phyloP scores from a whole-genome alignment of 495 filamentous ascomycete genomes.

The Tuber umbilicatum region DNA sequence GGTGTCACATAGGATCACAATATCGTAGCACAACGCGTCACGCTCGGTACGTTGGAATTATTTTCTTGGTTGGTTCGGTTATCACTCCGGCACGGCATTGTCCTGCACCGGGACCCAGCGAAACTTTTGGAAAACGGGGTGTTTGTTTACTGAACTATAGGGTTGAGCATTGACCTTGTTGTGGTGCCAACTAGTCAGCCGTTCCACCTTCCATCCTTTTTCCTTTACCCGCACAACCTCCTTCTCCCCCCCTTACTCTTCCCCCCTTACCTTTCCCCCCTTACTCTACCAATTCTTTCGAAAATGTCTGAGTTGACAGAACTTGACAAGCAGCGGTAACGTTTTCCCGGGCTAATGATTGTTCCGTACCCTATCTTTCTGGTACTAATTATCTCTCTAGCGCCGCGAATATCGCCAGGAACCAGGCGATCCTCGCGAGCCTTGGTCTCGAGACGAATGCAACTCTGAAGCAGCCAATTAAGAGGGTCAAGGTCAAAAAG shows the following conservation, averaged over 20 bases:
- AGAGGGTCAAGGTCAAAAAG: constrained; percentile 16
- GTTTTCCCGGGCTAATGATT: background rate
- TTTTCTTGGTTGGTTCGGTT: background rate
- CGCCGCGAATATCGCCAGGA: constrained; percentile 28
- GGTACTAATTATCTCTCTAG: constrained; percentile 7
- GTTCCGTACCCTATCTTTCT: background rate
- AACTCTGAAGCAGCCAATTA: background rate
- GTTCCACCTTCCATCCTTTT: background rate
- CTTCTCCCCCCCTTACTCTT: background rate
- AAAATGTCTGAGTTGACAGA: background rate
- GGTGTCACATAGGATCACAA: background rate
- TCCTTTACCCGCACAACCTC: background rate
- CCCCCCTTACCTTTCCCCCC: background rate
- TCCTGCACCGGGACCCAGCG: background rate
- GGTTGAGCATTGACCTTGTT: constrained; percentile 3
- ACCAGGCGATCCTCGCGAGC: constrained; percentile 20
- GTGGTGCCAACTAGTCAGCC: background rate
- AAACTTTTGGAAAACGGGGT: background rate
- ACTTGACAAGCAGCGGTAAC: background rate
- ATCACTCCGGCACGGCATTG: background rate
- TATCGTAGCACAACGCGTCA: background rate
- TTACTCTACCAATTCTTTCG: background rate
- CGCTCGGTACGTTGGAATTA: background rate
- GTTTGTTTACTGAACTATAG: background rate
- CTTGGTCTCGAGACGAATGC: constrained; percentile 28